Evolutionary conservation across 2,329 filamentous ascomycete genomes (phyloP).

Genomic region (Alternaria sp.): DNA sequence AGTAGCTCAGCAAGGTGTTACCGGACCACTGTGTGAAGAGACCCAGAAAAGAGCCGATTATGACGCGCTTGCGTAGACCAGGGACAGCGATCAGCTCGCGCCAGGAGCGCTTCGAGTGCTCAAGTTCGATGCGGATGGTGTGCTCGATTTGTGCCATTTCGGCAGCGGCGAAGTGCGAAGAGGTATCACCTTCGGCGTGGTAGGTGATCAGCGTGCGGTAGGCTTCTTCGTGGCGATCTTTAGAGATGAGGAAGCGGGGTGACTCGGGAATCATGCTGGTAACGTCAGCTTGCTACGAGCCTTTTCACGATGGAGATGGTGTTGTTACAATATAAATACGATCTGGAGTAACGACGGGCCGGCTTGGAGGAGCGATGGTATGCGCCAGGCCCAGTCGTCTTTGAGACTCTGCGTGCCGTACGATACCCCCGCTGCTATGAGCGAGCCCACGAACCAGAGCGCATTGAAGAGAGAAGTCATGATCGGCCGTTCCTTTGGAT

Average conservation of each 20-base stretch:
- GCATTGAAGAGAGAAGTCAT: slow-evolving; percentile 73
- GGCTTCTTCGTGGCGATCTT: slow-evolving; percentile 69
- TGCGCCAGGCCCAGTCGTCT: slow-evolving; percentile 72
- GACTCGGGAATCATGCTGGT: slow-evolving; percentile 65
- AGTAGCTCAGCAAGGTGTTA: slow-evolving; percentile 69
- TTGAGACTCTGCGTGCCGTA: slow-evolving; percentile 68
- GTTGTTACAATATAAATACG: slow-evolving; percentile 63
- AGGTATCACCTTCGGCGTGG: slow-evolving; percentile 67
- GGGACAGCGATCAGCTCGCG: slow-evolving; percentile 67
- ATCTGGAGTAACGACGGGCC: slow-evolving; percentile 69
- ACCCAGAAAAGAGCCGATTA: slow-evolving; percentile 68
- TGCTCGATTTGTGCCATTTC: slow-evolving; percentile 72
- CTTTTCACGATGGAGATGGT: background rate
- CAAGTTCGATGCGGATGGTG: slow-evolving; percentile 66
- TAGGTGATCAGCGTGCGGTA: slow-evolving; percentile 67
- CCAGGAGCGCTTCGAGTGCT: slow-evolving; percentile 62
- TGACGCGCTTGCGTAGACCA: slow-evolving; percentile 70
- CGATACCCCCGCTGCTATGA: slow-evolving; percentile 67
- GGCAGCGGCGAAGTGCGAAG: slow-evolving; percentile 69
- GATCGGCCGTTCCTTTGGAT: slow-evolving; percentile 71
- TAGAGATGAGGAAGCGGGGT: slow-evolving; percentile 70
- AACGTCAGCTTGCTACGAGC: background rate
- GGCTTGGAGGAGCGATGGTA: slow-evolving; percentile 70
- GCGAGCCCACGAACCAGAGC: slow-evolving; percentile 67
- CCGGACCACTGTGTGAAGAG: slow-evolving; percentile 73